Base-by-base conservation (phyloP, 371 early-diverging fungal species). In the Actinomucor elegans region DNA sequence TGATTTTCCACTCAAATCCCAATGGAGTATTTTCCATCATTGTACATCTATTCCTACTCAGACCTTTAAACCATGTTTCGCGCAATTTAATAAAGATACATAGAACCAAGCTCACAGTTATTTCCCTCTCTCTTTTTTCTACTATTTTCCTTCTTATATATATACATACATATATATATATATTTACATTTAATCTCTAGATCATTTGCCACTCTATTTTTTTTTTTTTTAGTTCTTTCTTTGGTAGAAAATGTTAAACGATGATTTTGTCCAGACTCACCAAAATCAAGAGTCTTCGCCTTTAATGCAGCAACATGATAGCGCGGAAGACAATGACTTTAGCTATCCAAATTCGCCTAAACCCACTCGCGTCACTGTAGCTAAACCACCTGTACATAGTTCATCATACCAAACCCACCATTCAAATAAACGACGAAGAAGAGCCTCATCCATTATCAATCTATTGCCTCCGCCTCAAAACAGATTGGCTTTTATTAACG, bases 401-500 rank as follows among this genome's bases (percentile, higher is more conserved):
- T 15, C 48, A 33, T 52, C 53, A 44, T 44, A 43, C 53, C 53
- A 52, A 28, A 20, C 21, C 5, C 17, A 21, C 2, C 14, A 26
- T 12, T 29, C 26, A 34, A 43, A 43, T 9, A 33, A 45, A 33
- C 57, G 35, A 18, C 18, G 28, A 27, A 46, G 37, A 52, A 33
- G 42, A 35, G 21, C 15, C 2, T 32, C 23, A 5, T 3, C 26
- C 0, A 15, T 23, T 17, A 18, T 18, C 15, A 14, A 12, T 43
- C 3, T 52, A 10, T n/a, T 42, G 15, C 33, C 54, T 5, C 43
- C 58, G 5, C 52, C 52, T 17, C 58, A 52, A 20, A 58, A 58
- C 38, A 44, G 52, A 46, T 24, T 58, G 15, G 52, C 59, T 9
- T 59, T 59, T 35, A 52, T 59, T 27, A 59, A 47, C 29, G 59